These are phyloP conservation scores for Calonectria pauciramosa DNA, from an alignment of 2,329 filamentous ascomycete species.

Conservation along the genomic window DNA sequence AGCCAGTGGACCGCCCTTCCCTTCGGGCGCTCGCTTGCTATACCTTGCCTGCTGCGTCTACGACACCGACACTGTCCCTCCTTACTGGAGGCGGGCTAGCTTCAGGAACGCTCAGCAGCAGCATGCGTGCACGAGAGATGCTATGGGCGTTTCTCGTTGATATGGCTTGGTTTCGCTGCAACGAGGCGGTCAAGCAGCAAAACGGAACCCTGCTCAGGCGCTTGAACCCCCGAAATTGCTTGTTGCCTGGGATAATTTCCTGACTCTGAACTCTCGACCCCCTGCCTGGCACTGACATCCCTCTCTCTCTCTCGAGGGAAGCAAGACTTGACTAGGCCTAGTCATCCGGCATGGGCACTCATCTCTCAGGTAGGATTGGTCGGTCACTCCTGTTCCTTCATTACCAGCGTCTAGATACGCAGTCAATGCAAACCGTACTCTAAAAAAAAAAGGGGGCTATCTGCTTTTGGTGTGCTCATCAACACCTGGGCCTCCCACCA, in stretches of 20 bases:
- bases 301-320: background rate
- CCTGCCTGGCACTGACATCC: constrained; percentile 29
- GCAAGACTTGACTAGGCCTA: background rate
- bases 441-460: constrained; percentile 6
- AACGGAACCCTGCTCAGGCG: constrained; percentile 20
- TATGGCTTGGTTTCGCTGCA: background rate
- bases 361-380: constrained; percentile 16
- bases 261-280: constrained; percentile 35
- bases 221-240: constrained; percentile 42
- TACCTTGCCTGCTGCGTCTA: constrained; percentile 3
- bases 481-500: constrained; percentile 7
- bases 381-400: background rate
- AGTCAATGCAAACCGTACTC: background rate
- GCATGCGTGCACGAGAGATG: background rate
- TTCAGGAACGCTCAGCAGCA: constrained; percentile 4
- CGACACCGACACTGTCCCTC: background rate
- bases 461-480: background rate
- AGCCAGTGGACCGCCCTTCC: constrained; percentile 7
- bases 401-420: background rate
- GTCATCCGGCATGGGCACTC: constrained; percentile 8
- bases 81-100: background rate
- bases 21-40: constrained; percentile 2
- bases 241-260: constrained; percentile 39
- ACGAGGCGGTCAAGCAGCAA: constrained; percentile 5
- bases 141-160: background rate